Percentiles rank a stretch among this genome's conserved stretches.
Conservation (phyloP, 371 early-diverging fungal species). For the Mortierella sp. region DNA sequence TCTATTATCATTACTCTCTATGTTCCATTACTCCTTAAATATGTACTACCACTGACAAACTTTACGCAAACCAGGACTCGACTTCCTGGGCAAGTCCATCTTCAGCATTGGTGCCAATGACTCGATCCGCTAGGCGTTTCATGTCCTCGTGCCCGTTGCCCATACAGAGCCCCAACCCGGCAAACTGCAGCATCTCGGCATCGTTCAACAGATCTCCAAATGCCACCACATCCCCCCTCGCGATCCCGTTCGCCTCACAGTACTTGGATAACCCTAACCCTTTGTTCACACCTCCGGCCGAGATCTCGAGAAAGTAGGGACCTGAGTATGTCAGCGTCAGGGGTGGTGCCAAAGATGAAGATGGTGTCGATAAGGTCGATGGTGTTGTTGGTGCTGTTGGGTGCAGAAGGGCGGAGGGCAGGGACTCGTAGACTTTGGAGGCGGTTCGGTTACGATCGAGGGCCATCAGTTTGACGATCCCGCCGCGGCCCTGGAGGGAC, state of each 20-base stretch:
- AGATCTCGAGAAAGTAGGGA: constrained; percentile 64
- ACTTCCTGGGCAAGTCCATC: constrained; percentile 53
- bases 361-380: neutral
- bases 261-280: constrained; percentile 61
- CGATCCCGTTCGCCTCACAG: constrained; percentile 49
- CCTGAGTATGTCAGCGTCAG: constrained; percentile 60
- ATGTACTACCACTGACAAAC: too few species aligned
- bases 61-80: constrained; percentile 40
- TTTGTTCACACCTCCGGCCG: constrained; percentile 66
- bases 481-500: constrained; percentile 27
- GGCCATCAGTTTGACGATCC: constrained; percentile 46
- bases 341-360: neutral
- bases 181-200: constrained; percentile 65
- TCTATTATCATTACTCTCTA: neutral
- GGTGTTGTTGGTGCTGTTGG: neutral
- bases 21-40: neutral
- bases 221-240: constrained; percentile 59
- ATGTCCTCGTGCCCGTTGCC: constrained; percentile 53
- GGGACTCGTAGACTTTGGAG: constrained; percentile 30
- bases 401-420: constrained; percentile 13
- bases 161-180: constrained; percentile 59
- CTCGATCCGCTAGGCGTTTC: constrained; percentile 45
- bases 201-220: constrained; percentile 73
- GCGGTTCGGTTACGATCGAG: constrained; percentile 47
- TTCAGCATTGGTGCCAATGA: constrained; percentile 47